phyloP scores from a whole-genome alignment of 345 rosid genomes.

The Eucalyptus globulus region DNA sequence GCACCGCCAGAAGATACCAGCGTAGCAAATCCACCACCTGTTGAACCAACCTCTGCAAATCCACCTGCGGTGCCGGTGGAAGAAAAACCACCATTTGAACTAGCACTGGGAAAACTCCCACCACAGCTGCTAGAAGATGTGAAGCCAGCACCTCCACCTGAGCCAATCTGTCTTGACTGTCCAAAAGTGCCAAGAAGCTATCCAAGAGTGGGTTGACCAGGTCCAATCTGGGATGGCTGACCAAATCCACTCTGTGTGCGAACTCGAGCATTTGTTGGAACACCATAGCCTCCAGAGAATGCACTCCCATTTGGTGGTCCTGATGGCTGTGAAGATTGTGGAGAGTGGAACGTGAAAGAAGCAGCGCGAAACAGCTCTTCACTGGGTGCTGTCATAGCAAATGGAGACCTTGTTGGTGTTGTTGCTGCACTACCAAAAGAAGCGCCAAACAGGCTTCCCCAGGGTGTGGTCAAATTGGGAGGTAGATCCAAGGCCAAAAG shows the following conservation, averaged over 20 bases:
- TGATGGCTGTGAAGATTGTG: constrained; percentile 40
- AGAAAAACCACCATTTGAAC: constrained; percentile 42
- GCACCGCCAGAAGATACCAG: constrained; percentile 6
- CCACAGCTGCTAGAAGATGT: constrained; percentile 40
- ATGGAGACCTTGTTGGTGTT: constrained; percentile 30
- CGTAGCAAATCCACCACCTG: constrained; percentile 24
- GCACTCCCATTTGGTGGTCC: constrained; percentile 34
- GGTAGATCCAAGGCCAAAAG: constrained; percentile 62
- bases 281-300: constrained; percentile 44
- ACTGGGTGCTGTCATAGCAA: constrained; percentile 41
- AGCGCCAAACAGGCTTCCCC: constrained; percentile 60
- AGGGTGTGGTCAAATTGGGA: constrained; percentile 27
- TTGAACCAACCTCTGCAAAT: constrained; percentile 3
- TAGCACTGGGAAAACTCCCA: constrained; percentile 34
- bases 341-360: constrained; percentile 65
- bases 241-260: constrained; percentile 63
- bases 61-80: constrained; percentile 27
- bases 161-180: constrained; percentile 81
- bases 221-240: constrained; percentile 66
- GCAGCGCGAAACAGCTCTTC: constrained; percentile 90
- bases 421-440: constrained; percentile 44
- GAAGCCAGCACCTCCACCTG: constrained; percentile 55
- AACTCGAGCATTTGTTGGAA: constrained; percentile 31
- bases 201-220: constrained; percentile 80
- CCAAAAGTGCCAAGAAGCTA: constrained; percentile 94